Evolutionary conservation across 1,139 yeast genomes (phyloP).

Genomic region (Candida pseudoviswanathii): DNA sequence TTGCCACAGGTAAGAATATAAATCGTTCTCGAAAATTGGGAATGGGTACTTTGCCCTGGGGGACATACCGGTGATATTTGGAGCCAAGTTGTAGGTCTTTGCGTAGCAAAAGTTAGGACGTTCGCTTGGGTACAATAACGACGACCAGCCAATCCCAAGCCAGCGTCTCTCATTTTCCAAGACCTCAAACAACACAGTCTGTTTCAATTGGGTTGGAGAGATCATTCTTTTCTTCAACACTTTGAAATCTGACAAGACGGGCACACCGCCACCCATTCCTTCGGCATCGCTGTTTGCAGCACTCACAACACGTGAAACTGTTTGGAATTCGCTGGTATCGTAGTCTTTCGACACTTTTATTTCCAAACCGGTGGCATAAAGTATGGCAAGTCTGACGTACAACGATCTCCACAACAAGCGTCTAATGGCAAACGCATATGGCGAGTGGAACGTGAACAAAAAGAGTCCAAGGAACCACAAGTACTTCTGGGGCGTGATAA

Average conservation of each 20-base stretch:
- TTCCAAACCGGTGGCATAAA: slow-evolving; percentile 50
- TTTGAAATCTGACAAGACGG: slow-evolving; percentile 39
- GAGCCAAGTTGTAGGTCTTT: slow-evolving; percentile 36
- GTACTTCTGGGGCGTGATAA: slow-evolving; percentile 39
- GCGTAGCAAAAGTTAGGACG: slow-evolving; percentile 50
- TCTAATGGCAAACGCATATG: slow-evolving; percentile 54
- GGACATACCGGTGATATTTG: slow-evolving; percentile 25
- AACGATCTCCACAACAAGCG: slow-evolving; percentile 58
- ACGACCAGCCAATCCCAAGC: slow-evolving; percentile 64
- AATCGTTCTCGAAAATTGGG: slow-evolving; percentile 48
- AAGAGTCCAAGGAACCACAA: slow-evolving; percentile 42
- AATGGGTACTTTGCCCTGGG: slow-evolving; percentile 36
- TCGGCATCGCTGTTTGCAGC: slow-evolving; percentile 29
- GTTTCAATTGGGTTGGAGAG: slow-evolving; percentile 46
- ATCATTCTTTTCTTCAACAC: slow-evolving; percentile 41
- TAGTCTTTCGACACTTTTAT: slow-evolving; percentile 26
- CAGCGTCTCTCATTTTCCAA: slow-evolving; percentile 64
- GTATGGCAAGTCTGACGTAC: slow-evolving; percentile 42
- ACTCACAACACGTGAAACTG: slow-evolving; percentile 25
- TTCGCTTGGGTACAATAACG: slow-evolving; percentile 53
- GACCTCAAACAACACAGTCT: slow-evolving; percentile 51
- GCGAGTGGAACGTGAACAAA: slow-evolving; percentile 51
- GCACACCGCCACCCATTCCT: slow-evolving; percentile 21
- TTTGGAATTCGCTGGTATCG: slow-evolving; percentile 18
- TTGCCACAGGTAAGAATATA: slow-evolving; percentile 50